Evolutionary conservation across 768 basidiomycete genomes (phyloP), one percentile per base, ranked within the genome.

Genomic region (Serendipita vermifera): DNA sequence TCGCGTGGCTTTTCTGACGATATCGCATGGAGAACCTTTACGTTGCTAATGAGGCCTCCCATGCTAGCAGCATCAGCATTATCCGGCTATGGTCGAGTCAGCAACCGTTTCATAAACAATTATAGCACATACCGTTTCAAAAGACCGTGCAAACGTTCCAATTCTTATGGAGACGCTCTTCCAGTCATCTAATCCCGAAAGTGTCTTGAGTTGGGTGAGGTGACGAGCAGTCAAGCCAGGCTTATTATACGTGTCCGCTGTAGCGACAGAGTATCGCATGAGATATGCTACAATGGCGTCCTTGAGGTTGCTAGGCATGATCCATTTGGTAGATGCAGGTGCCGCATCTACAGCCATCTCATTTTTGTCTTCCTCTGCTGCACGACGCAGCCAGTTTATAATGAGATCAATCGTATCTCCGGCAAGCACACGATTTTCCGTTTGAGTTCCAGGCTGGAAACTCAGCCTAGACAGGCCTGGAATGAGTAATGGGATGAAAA

Each of bases 401-500:
- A 99, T 85, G 36, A 92, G 81, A 66, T 96, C 91, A 13, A 93
- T 75, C 33, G 93, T 79, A 58, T 99, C 96, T 57, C 97, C 78
- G 20, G 90, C 88, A 38, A 98, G 71, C 20, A 82, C 70, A n/a
- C 91, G 81, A 5, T 87, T 83, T 62, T 98, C 96, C 22, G 75
- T 65, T 6, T 80, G 85, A 9, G 88, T 78, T 3, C 77, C 74
- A 2, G 77, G 69, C 15, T 81, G 77, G 64, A 93, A 77, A n/a
- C 91, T 92, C 4, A 98, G 76, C 67, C 92, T 93, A 55, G 77
- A 77, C 60, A 99, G 73, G 7, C 87, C 88, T 63, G 86, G 86
- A 36, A 93, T 87, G 72, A 99, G 92, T 64, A 92, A 87, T 0
- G 91, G 86, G 13, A 97, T 80, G 69, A 97, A 98, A 6, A 96